Conservation (phyloP, 2,329 filamentous ascomycete genomes). For the Trichoderma arundinaceum region DNA sequence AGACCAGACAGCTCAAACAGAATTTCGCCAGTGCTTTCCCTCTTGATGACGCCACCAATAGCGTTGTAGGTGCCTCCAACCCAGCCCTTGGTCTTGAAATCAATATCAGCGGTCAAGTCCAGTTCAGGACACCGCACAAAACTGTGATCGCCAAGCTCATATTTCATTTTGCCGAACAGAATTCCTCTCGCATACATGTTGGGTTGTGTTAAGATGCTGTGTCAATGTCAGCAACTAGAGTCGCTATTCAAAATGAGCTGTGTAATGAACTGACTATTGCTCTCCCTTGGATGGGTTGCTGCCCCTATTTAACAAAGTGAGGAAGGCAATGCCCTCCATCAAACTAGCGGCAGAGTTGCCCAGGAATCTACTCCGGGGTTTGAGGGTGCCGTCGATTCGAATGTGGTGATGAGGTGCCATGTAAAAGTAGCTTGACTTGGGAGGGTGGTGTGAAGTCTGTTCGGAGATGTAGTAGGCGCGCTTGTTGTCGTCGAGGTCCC, state of each 20-base stretch:
- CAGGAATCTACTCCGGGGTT: slow-evolving; percentile 91
- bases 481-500: slow-evolving; percentile 85
- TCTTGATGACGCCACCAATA: slow-evolving; percentile 89
- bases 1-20: slow-evolving; percentile 91
- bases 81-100: slow-evolving; percentile 99
- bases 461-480: slow-evolving; percentile 95
- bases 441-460: slow-evolving; percentile 97
- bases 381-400: slow-evolving; percentile 92
- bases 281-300: slow-evolving; percentile 70
- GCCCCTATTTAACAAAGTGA: slow-evolving; percentile 81
- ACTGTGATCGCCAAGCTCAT: slow-evolving; percentile 95
- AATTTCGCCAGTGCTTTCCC: slow-evolving; percentile 81
- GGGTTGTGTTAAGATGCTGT: slow-evolving; percentile 87
- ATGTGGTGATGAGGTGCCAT: slow-evolving; percentile 94
- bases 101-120: slow-evolving; percentile 84
- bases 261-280: slow-evolving; percentile 74
- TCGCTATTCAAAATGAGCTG: neutral
- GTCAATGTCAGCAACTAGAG: neutral
- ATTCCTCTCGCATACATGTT: slow-evolving; percentile 99
- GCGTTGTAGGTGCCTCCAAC: slow-evolving; percentile 96
- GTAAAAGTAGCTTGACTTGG: slow-evolving; percentile 99
- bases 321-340: slow-evolving; percentile 94
- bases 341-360: slow-evolving; percentile 97
- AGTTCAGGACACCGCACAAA: slow-evolving; percentile 90
- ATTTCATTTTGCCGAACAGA: slow-evolving; percentile 99